Conservation (phyloP, 495 filamentous ascomycete genomes). For the Penicillium paxilli region DNA sequence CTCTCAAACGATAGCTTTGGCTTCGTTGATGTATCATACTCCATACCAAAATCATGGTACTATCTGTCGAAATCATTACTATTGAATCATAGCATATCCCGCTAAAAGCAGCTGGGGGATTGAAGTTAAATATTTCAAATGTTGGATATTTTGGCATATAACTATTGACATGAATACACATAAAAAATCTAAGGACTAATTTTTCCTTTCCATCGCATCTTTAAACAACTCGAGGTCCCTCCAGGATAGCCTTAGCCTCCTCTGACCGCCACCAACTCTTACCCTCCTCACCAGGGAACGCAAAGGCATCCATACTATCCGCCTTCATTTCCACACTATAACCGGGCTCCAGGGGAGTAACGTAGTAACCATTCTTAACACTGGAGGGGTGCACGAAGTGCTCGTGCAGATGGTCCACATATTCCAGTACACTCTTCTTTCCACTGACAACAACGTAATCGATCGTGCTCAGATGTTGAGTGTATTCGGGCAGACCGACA, state of each 20-base stretch:
- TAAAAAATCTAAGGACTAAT: constrained; percentile 13
- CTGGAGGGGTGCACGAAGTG: constrained; percentile 82
- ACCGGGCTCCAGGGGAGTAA: constrained; percentile 77
- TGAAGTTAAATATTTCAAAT: too few relatives aligned
- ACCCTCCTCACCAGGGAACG: constrained; percentile 72
- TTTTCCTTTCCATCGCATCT: constrained; percentile 15
- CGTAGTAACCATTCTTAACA: constrained; percentile 84
- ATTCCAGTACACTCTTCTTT: constrained; percentile 80
- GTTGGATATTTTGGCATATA: constrained; percentile 7
- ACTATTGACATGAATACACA: constrained; percentile 27
- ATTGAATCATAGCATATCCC: neutral
- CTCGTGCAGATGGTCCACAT: constrained; percentile 92
- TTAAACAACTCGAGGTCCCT: constrained; percentile 48
- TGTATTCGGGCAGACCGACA: constrained; percentile 91
- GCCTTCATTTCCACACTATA: constrained; percentile 94
- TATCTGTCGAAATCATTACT: neutral
- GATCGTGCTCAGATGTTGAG: constrained; percentile 89
- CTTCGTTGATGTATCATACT: constrained; percentile 16
- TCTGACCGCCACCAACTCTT: constrained; percentile 81
- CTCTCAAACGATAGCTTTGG: constrained; percentile 1
- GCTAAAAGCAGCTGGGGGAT: too few relatives aligned
- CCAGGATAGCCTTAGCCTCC: constrained; percentile 66
- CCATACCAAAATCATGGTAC: neutral
- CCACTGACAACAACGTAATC: constrained; percentile 90
- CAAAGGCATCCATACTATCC: constrained; percentile 77